phyloP scores from a whole-genome alignment of 495 filamentous ascomycete genomes.

The Lasiosphaeria miniovina region DNA sequence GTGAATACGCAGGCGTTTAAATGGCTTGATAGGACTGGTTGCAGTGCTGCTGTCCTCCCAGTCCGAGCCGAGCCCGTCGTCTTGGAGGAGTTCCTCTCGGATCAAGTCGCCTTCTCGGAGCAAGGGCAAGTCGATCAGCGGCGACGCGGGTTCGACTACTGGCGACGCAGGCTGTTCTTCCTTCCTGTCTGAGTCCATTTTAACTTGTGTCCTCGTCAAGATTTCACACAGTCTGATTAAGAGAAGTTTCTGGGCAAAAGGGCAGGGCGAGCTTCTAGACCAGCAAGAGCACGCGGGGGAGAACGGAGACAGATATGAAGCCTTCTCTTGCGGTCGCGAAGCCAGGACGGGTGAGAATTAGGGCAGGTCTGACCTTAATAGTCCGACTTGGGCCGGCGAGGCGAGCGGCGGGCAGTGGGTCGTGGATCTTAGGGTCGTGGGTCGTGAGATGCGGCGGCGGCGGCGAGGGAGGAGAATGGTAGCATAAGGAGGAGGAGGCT shows the following conservation, averaged over 20 bases:
- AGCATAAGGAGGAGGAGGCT: constrained; percentile 21
- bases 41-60: constrained; percentile 18
- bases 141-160: constrained; percentile 3
- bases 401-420: neutral
- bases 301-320: neutral
- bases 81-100: constrained; percentile 12
- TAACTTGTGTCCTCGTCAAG: constrained; percentile 11
- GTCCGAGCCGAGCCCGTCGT: constrained; percentile 19
- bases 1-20: constrained; percentile 22
- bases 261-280: neutral
- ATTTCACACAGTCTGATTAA: neutral
- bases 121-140: constrained; percentile 11
- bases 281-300: neutral
- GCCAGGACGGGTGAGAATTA: neutral
- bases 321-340: neutral
- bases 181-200: constrained; percentile 28
- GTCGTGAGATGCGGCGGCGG: constrained; percentile 19
- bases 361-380: neutral
- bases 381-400: neutral
- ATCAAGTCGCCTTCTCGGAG: neutral
- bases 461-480: constrained; percentile 20
- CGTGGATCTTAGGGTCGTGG: constrained; percentile 3
- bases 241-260: neutral
- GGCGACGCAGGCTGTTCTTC: constrained; percentile 12
- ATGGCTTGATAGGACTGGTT: constrained; percentile 12